Evolutionary conservation across 78 protist genomes (phyloP).

Genomic region (slime mould (Dictyostelium discoideum)): dicty_2.7 NC_007091.3:1168001-1168500

Average conservation of each 20-base stretch:
- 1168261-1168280: constrained; percentile 35
- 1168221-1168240: constrained; percentile 53
- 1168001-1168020: constrained; percentile 19
- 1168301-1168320: constrained; percentile 36
- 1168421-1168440: constrained; percentile 35
- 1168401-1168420: neutral
- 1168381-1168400: constrained; percentile 3
- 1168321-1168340: constrained; percentile 72
- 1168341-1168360: constrained; percentile 27
- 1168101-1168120: constrained; percentile 70
- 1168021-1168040: constrained; percentile 29
- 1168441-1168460: neutral
- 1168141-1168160: constrained; percentile 72
- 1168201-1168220: constrained; percentile 60
- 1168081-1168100: constrained; percentile 44
- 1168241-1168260: constrained; percentile 74
- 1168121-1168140: constrained; percentile 69
- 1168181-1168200: constrained; percentile 72
- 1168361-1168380: constrained; percentile 25
- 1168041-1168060: constrained; percentile 56
- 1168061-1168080: constrained; percentile 58
- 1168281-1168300: constrained; percentile 31
- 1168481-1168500: constrained; percentile 24
- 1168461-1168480: neutral
- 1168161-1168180: constrained; percentile 67